Evolutionary conservation across 331 rosid genomes (phyloP).

Genomic region (Ulmus americana): DNA sequence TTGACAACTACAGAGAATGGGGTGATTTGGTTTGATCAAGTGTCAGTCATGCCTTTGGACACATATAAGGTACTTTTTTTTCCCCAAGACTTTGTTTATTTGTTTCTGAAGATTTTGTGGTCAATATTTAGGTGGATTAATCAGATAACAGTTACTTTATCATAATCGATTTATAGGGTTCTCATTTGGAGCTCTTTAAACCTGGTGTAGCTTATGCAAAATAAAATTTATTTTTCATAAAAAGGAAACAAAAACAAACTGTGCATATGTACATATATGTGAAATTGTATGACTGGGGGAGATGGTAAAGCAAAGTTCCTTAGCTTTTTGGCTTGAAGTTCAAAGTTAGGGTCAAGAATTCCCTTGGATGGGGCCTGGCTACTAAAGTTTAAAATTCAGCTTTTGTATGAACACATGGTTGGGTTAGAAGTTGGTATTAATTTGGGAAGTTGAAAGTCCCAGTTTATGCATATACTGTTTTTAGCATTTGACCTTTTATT

Average conservation of each 20-base stretch:
- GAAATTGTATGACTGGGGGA: background rate
- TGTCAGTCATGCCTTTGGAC: conserved; percentile 81
- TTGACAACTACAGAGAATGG: conserved; percentile 63
- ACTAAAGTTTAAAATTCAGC: no score
- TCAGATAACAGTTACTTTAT: background rate
- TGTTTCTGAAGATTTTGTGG: conserved; percentile 1
- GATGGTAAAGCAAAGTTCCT: background rate
- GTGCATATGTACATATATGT: background rate
- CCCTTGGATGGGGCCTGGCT: no score
- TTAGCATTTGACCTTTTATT: no score
- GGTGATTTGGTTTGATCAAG: conserved; percentile 88
- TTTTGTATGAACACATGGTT: no score
- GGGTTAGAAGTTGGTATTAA: no score
- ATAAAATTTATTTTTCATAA: no score
- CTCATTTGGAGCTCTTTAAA: background rate
- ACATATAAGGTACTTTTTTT: conserved; percentile 50
- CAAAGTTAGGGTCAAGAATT: no score
- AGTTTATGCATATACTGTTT: no score
- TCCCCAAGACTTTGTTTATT: background rate
- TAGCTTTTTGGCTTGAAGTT: background rate
- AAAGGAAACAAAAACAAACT: background rate
- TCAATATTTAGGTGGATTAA: background rate
- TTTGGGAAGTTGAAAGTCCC: no score
- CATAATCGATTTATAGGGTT: background rate
- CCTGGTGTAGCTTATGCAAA: no score